Evolutionary conservation across 1,284 basidiomycete species (phyloP).

Genomic region (Tetrapyrgos nigripes): DNA sequence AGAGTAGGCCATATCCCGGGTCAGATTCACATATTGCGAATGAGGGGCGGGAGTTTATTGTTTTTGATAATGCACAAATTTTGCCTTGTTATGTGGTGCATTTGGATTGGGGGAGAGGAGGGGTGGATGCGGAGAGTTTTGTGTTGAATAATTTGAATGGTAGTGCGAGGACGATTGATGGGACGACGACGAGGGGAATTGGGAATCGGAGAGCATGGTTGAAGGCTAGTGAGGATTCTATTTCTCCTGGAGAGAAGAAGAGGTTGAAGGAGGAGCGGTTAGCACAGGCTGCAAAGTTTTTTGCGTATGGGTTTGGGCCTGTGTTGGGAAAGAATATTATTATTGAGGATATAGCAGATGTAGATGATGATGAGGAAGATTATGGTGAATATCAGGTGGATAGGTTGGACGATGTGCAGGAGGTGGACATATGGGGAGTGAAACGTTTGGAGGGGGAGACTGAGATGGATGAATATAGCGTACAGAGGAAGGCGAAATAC

Average conservation of each 20-base stretch:
- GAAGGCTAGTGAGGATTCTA: background rate
- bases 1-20: conserved; percentile 5
- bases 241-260: conserved; percentile 12
- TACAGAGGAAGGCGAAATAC: conserved; percentile 9
- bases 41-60: conserved; percentile 12
- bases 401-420: conserved; percentile 9
- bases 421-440: conserved; percentile 12
- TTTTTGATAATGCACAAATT: conserved; percentile 21
- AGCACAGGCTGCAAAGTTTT: conserved; percentile 12
- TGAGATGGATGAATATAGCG: conserved; percentile 5
- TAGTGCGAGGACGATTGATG: background rate
- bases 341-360: conserved; percentile 13
- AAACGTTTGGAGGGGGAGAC: conserved; percentile 9
- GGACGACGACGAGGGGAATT: background rate
- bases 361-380: conserved; percentile 18
- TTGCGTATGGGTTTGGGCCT: conserved; percentile 16
- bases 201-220: conserved; percentile 3
- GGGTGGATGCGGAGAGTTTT: conserved; percentile 6
- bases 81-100: conserved; percentile 17
- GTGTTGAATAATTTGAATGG: background rate
- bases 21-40: conserved; percentile 16
- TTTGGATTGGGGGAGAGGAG: conserved; percentile 7
- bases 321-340: conserved; percentile 11
- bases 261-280: conserved; percentile 12
- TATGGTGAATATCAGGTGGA: conserved; percentile 16